These are phyloP conservation scores for Boechera retrofracta DNA, from an alignment of 345 rosid species.

Conservation along the genomic window DNA sequence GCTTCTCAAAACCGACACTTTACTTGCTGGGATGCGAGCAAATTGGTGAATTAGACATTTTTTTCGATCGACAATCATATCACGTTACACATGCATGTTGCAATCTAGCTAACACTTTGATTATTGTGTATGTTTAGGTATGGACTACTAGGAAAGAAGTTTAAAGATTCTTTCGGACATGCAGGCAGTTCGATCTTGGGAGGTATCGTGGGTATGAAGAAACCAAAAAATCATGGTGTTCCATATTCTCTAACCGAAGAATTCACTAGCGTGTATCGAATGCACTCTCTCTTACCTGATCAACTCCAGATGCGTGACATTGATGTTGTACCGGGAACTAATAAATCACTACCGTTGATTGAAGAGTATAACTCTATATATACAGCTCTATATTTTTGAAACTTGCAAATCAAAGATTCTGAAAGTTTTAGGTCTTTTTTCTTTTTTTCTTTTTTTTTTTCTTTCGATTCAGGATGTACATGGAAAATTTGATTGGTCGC, in stretches of 20 bases:
- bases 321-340: conserved; percentile 34
- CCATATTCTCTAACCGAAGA: conserved; percentile 74
- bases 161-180: conserved; percentile 65
- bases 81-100: background rate
- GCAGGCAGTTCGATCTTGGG: conserved; percentile 51
- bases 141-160: conserved; percentile 63
- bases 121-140: conserved; percentile 43
- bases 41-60: conserved; percentile 51
- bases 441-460: background rate
- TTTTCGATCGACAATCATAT: background rate
- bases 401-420: background rate
- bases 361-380: conserved; percentile 32
- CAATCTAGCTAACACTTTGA: background rate
- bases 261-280: conserved; percentile 60
- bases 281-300: conserved; percentile 69
- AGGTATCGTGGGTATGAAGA: conserved; percentile 57
- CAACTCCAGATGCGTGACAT: conserved; percentile 48
- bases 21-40: conserved; percentile 61
- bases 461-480: conserved; percentile 39
- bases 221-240: conserved; percentile 60
- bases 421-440: background rate
- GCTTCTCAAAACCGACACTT: conserved; percentile 63
- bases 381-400: too few species aligned
- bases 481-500: conserved; percentile 49
- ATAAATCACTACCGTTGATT: conserved; percentile 52